Percentiles rank a stretch among this genome's conserved stretches.
Conservation (phyloP, 768 basidiomycete genomes). For the Leccinum aurantiacum region DNA sequence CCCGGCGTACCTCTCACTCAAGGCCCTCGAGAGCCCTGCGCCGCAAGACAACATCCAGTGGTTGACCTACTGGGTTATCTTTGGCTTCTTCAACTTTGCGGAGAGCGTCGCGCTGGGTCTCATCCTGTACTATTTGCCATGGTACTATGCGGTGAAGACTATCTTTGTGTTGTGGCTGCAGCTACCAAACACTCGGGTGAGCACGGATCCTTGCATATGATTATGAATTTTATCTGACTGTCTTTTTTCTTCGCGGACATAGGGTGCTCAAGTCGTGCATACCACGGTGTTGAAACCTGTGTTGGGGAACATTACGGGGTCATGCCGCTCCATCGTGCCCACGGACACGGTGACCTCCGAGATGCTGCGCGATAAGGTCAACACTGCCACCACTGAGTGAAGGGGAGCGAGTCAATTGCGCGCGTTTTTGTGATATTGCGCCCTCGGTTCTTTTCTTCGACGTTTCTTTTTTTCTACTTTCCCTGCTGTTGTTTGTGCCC, state of each 20-base stretch:
- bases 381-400: conserved; percentile 39
- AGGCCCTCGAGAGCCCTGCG: conserved; percentile 86
- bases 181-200: conserved; percentile 78
- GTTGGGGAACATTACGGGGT: conserved; percentile 59
- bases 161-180: conserved; percentile 90
- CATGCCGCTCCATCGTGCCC: conserved; percentile 42
- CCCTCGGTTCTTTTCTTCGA: not conserved
- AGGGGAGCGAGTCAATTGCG: not conserved
- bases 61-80: conserved; percentile 97
- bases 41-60: conserved; percentile 89
- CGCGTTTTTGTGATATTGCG: not conserved
- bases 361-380: conserved; percentile 45
- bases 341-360: conserved; percentile 54
- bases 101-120: conserved; percentile 82
- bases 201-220: conserved; percentile 31
- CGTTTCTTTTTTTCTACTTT: not conserved
- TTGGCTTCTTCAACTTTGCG: conserved; percentile 90
- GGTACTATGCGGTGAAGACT: conserved; percentile 95
- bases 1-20: conserved; percentile 94
- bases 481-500: not conserved
- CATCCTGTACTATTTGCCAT: conserved; percentile 89
- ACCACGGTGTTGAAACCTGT: conserved; percentile 75
- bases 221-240: not conserved
- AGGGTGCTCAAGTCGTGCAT: conserved; percentile 90
- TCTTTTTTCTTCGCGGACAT: conserved; percentile 7